phyloP scores from a whole-genome alignment of 1,139 yeast species.

The Tardiomyces digboiensis region DNA sequence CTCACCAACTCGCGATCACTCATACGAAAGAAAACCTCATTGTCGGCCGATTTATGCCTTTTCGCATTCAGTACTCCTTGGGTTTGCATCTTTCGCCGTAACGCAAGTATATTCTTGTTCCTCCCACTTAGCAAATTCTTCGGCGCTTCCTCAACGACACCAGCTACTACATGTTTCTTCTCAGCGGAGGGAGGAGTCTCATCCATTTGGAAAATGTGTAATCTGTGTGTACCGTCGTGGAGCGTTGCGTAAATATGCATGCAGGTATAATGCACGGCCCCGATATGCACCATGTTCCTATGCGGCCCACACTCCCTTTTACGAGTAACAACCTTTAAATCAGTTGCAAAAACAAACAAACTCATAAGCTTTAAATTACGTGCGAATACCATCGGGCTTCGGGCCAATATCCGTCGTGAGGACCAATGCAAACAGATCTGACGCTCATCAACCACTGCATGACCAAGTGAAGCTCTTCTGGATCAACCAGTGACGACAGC shows the following conservation, averaged over 20 bases:
- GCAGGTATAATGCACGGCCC: too few relatives aligned
- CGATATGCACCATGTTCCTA: too few relatives aligned
- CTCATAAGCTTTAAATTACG: slow-evolving; percentile 5
- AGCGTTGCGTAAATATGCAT: too few relatives aligned
- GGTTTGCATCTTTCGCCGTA: background rate
- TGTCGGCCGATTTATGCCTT: background rate
- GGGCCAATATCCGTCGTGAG: slow-evolving; percentile 39
- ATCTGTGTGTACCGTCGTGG: too few relatives aligned
- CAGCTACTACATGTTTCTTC: background rate
- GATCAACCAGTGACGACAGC: slow-evolving; percentile 36
- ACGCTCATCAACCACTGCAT: slow-evolving; percentile 49
- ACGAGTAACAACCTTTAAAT: too few relatives aligned
- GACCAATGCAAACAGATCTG: slow-evolving; percentile 32
- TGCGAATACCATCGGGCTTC: slow-evolving; percentile 42
- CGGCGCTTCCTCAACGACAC: background rate
- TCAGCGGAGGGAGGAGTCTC: background rate
- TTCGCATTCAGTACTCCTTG: background rate
- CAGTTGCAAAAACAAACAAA: too few relatives aligned
- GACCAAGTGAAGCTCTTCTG: slow-evolving; percentile 40
- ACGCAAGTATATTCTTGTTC: background rate
- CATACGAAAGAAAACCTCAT: background rate
- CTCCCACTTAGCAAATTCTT: background rate
- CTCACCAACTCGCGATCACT: too few relatives aligned
- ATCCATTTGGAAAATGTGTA: background rate
- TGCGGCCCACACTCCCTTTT: too few relatives aligned